Evolutionary conservation across 2,329 filamentous ascomycete genomes (phyloP).

Genomic region (Aspergillus oerlinghausenensis): DNA sequence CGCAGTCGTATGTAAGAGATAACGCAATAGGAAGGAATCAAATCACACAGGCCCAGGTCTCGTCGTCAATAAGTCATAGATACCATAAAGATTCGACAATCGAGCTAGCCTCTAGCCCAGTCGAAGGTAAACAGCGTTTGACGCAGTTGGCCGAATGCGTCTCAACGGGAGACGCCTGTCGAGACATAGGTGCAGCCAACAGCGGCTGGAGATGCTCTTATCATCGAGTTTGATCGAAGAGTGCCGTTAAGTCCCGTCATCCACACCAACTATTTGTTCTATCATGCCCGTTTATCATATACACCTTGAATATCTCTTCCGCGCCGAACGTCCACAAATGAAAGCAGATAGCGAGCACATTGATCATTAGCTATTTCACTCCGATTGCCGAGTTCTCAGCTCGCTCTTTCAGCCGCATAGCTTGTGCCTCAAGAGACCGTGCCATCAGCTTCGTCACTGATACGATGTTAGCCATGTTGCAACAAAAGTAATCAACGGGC

Average conservation of each 20-base stretch:
- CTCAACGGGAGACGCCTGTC: no score
- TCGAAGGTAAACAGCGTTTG: no score
- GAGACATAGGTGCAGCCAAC: no score
- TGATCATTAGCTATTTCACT: not conserved
- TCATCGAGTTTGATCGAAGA: not conserved
- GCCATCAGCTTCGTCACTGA: slow-evolving; percentile 66
- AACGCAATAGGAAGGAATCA: not conserved
- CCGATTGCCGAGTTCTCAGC: not conserved
- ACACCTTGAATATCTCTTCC: not conserved
- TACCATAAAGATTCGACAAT: not conserved
- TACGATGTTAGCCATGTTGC: slow-evolving; percentile 18
- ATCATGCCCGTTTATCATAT: not conserved
- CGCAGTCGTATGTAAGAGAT: not conserved
- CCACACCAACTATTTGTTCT: not conserved
- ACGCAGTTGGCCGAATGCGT: no score
- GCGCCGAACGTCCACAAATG: not conserved
- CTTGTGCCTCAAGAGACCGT: slow-evolving; percentile 60
- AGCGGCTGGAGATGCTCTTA: not conserved
- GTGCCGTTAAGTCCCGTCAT: not conserved
- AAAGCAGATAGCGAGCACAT: not conserved
- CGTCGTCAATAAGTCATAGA: not conserved
- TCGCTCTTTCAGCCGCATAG: slow-evolving; percentile 59
- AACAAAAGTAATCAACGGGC: not conserved
- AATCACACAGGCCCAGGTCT: not conserved
- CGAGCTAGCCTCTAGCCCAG: no score